Base-by-base conservation (phyloP, 805 yeast genomes). In the Saturnispora serradocipensis region DNA sequence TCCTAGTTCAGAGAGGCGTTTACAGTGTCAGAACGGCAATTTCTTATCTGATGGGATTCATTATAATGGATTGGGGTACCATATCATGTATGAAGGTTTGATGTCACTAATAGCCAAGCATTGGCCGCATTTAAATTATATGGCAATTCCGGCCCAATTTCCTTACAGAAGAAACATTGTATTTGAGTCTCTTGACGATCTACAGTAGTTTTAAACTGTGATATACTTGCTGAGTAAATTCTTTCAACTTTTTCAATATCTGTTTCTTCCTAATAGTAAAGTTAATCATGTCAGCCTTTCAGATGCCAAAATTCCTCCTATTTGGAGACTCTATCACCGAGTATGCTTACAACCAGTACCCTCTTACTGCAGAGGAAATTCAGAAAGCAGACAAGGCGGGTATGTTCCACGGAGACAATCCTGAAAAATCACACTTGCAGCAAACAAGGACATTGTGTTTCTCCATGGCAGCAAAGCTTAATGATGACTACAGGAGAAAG, bases 401-500 rank as follows among this genome's bases (percentile, higher is more conserved):
- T 4, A 36, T 20, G 3, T 49, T 43, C 28, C 16, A 49, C 27
- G 43, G 43, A 13, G 51, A 49, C 27, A 47, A 49, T 38, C 51
- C 51, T 2, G 51, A 48, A 30, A 48, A 43, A 43, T 13, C 43
- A 11, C 43, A 44, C 16, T 25, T 34, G 22, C 32, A 43, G 20
- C 39, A 45, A 1, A 24, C 34, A 18, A 25, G 35, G 11, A 15
- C 28, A 5, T 7, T 51, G 22, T 60, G 59, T 16, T 66, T 64
- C 49, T 57, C 66, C 1, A 43, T 66, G 3, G 69, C 65, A 8
- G 59, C 67, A 3, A 63, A 60, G 5, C 57, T 67, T 7, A 32
- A 58, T 3, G 53, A 59, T 45, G 64, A 45, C 25, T 85, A 86
- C 62, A 65, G 72, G 2, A 72, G 96, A 43, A 77, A 72, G 61